Conservation (phyloP, 352 stramenopile species). For the Phytophthora syringae region DNA sequence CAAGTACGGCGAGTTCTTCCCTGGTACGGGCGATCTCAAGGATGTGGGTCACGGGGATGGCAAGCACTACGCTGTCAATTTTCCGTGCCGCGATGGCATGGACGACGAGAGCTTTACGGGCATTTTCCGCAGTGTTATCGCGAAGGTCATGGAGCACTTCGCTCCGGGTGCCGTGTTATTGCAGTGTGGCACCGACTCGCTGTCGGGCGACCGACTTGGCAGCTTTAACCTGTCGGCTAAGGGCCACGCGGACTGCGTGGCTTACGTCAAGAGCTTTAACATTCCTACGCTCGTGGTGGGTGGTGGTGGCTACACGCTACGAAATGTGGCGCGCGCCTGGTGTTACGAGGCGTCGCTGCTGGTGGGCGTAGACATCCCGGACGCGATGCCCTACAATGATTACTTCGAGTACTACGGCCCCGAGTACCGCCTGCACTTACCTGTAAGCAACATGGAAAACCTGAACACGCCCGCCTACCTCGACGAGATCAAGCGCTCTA, state of each 20-base stretch:
- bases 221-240: conserved; percentile 99
- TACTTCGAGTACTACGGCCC: conserved; percentile 99
- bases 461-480: conserved; percentile 95
- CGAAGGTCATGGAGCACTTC: conserved; percentile 98
- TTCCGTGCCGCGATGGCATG: conserved; percentile 98
- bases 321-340: conserved; percentile 94
- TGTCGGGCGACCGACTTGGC: conserved; percentile 97
- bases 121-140: conserved; percentile 93
- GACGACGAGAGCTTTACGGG: conserved; percentile 96
- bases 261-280: conserved; percentile 97
- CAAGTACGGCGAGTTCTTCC: conserved; percentile 99
- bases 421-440: conserved; percentile 98
- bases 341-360: conserved; percentile 98
- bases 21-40: conserved; percentile 93
- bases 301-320: conserved; percentile 97
- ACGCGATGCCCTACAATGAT: conserved; percentile 99
- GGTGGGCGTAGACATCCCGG: conserved; percentile 89
- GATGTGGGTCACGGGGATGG: conserved; percentile 90
- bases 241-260: conserved; percentile 97
- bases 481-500: conserved; percentile 84
- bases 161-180: conserved; percentile 96
- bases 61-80: conserved; percentile 99
- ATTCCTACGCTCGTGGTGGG: conserved; percentile 97
- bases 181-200: conserved; percentile 98
- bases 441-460: conserved; percentile 97